Base-by-base conservation (phyloP, 768 basidiomycete genomes). In the Lactifluus echinatus region DNA sequence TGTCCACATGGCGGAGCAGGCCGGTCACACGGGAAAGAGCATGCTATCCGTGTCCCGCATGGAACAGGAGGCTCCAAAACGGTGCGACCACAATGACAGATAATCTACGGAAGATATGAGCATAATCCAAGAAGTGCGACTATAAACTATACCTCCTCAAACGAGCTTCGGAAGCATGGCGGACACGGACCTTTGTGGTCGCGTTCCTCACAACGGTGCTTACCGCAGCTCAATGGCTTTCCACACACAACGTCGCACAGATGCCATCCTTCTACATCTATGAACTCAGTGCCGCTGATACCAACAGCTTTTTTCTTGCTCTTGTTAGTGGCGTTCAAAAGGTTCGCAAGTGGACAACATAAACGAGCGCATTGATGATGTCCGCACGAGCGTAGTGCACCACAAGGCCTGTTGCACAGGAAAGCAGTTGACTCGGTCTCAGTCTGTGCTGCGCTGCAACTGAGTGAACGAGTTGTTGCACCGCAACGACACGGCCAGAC, bases 401-500 rank as follows among this genome's bases (percentile, higher is more conserved):
- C 72, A 67, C 96, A 99, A 1, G 84, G 80, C 31, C 81, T 79
- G 55, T 92, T 86, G 69, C 96, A 98, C 1, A 87, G 69, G 40
- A 93, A 77, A 55, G 90, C 86, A 2, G 69, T 71, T 52, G 66
- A 48, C 1, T 70, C 68, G 0, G 58, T 58, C 3, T 69, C 75
- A 26, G 66, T 68, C 43, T 72, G 71, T 14, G 76, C 68, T 47
- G 72, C 74, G 60, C 71, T 71, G 67, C 94, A 97, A 1, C 64
- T 69, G 0, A 80, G 65, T 3, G 74, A 69, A 14, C 84, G 71
- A 21, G 76, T 84, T 2, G 83, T 85, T 17, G 80, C 74, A 0
- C 93, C 94, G 60, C 96, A 98, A 29, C 96, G 79, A 68, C 96
- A 99, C 3, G 89, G 87, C 6, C 86, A 75, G 4, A 83, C 78